phyloP scores from a whole-genome alignment of 257 asterid species.

The Pogostemon cablin region DNA sequence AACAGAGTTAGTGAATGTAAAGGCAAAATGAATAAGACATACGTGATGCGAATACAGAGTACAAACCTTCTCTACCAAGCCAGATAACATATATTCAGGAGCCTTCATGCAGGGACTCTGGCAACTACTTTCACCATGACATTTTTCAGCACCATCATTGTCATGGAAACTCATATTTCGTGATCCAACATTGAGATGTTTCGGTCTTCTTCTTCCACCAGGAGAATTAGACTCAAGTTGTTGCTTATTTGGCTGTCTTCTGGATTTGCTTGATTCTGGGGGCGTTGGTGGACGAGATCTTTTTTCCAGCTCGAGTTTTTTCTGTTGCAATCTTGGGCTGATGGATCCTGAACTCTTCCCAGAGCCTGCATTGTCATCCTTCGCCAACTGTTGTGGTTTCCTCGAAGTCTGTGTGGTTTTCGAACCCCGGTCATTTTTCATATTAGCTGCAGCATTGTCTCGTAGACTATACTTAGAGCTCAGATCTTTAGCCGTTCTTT shows the following conservation, averaged over 20 bases:
- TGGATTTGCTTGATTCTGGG: constrained; percentile 58
- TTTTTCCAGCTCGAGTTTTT: constrained; percentile 68
- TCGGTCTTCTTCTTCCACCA: constrained; percentile 74
- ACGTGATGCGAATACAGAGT: constrained; percentile 20
- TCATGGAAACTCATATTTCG: constrained; percentile 44
- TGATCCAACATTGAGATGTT: constrained; percentile 42
- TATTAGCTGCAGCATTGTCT: constrained; percentile 40
- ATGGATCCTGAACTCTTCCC: constrained; percentile 59
- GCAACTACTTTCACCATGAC: constrained; percentile 39
- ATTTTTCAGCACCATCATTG: constrained; percentile 41
- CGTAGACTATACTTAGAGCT: constrained; percentile 38
- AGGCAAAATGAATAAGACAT: background rate
- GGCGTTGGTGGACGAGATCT: constrained; percentile 75
- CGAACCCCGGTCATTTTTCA: constrained; percentile 42
- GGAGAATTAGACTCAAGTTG: constrained; percentile 62
- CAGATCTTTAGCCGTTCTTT: constrained; percentile 42
- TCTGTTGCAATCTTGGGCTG: constrained; percentile 79
- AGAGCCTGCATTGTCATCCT: constrained; percentile 50
- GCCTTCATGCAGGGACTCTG: constrained; percentile 40
- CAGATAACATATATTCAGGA: constrained; percentile 33
- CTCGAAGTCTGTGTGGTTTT: constrained; percentile 48
- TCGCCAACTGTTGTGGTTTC: constrained; percentile 50
- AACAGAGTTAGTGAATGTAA: constrained; percentile 29
- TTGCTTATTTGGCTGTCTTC: constrained; percentile 62
- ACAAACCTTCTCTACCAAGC: constrained; percentile 51